Percentiles rank a stretch among this genome's conserved stretches.
phyloP scores from a whole-genome alignment of 495 filamentous ascomycete genomes.

The Rhizodiscina lignyota region DNA sequence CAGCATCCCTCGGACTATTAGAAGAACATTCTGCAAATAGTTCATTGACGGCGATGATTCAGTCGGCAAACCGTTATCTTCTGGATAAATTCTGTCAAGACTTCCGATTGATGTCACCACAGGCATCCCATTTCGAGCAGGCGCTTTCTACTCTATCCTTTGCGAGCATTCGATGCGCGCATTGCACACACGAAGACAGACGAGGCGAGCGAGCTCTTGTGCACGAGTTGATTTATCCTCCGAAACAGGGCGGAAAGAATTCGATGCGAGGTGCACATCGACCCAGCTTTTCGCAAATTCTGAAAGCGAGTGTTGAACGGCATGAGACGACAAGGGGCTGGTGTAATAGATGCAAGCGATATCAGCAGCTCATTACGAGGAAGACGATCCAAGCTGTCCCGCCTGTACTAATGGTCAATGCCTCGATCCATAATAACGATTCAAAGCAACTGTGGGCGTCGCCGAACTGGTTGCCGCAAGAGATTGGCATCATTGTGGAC shows the following conservation, averaged over 20 bases:
- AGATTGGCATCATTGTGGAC: slow-evolving; percentile 76
- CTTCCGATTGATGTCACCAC: slow-evolving; percentile 43
- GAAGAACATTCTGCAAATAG: slow-evolving; percentile 64
- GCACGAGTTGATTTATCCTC: slow-evolving; percentile 76
- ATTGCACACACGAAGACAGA: slow-evolving; percentile 63
- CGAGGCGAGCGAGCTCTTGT: slow-evolving; percentile 50
- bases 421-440: slow-evolving; percentile 52
- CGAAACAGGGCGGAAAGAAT: slow-evolving; percentile 16
- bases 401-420: slow-evolving; percentile 69
- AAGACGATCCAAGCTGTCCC: slow-evolving; percentile 69
- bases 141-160: slow-evolving; percentile 31
- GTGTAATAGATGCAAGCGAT: slow-evolving; percentile 76
- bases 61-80: slow-evolving; percentile 61
- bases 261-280: slow-evolving; percentile 21
- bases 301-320: slow-evolving; percentile 74
- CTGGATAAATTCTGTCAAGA: slow-evolving; percentile 56
- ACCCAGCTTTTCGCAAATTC: slow-evolving; percentile 57
- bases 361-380: slow-evolving; percentile 62
- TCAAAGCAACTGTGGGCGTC: slow-evolving; percentile 68
- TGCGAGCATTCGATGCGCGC: slow-evolving; percentile 57
- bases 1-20: slow-evolving; percentile 52
- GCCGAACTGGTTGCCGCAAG: slow-evolving; percentile 78
- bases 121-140: slow-evolving; percentile 35
- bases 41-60: slow-evolving; percentile 55
- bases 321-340: slow-evolving; percentile 71